A percentile compares a stretch with the other conserved stretches of the same genome.
Evolutionary conservation across 2,329 filamentous ascomycete species (phyloP).

Genomic region (Pleomassaria siparia): DNA sequence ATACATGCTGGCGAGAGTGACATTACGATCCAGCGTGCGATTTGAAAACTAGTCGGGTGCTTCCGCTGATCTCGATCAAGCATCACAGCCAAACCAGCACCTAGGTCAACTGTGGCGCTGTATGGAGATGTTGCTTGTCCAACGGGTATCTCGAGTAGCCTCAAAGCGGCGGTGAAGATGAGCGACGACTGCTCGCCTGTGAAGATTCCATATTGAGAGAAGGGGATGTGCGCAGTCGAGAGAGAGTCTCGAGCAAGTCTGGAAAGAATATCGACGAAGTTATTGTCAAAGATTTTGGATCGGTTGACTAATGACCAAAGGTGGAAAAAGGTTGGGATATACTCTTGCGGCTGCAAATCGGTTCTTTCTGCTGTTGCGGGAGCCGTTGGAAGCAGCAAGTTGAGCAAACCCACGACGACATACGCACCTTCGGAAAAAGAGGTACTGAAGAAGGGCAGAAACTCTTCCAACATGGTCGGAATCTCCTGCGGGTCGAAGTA

Average conservation of each 20-base stretch:
- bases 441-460: constrained; percentile 73
- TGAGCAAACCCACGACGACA: constrained; percentile 85
- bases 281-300: constrained; percentile 82
- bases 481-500: constrained; percentile 92
- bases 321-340: constrained; percentile 93
- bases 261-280: constrained; percentile 87
- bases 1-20: constrained; percentile 85
- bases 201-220: constrained; percentile 86
- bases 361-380: constrained; percentile 70
- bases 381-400: constrained; percentile 82
- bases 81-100: constrained; percentile 79
- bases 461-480: constrained; percentile 64
- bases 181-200: constrained; percentile 88
- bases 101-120: constrained; percentile 74
- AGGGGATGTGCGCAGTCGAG: constrained; percentile 71
- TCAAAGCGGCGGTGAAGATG: constrained; percentile 87
- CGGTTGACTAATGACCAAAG: constrained; percentile 91
- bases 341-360: constrained; percentile 82
- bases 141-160: constrained; percentile 92
- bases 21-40: constrained; percentile 90
- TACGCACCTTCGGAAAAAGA: constrained; percentile 91
- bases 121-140: constrained; percentile 95
- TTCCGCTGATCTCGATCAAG: constrained; percentile 92
- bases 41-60: constrained; percentile 87
- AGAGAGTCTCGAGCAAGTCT: constrained; percentile 83